Evolutionary conservation across 1,284 basidiomycete genomes (phyloP).

Genomic region (Cutaneotrichosporon dermatis): DNA sequence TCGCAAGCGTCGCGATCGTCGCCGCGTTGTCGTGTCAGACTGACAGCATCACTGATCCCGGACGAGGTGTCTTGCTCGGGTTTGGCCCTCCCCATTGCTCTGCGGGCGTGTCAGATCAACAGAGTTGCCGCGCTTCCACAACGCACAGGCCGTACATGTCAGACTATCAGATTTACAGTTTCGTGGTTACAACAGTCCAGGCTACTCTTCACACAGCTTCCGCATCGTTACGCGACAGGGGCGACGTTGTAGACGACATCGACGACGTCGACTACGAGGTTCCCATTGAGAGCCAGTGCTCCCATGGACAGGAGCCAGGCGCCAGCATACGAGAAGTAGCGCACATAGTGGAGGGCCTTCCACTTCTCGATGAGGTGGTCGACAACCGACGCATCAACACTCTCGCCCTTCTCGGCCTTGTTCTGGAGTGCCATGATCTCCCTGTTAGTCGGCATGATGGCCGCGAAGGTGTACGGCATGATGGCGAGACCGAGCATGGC

Average conservation of each 20-base stretch:
- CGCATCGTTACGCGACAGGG: background rate
- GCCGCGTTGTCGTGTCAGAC: no score
- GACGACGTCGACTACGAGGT: constrained; percentile 1
- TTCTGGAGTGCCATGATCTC: constrained; percentile 13
- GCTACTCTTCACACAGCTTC: no score
- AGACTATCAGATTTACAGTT: no score
- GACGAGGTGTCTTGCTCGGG: no score
- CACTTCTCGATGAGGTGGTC: constrained; percentile 21
- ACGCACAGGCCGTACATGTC: no score
- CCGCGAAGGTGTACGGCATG: constrained; percentile 22
- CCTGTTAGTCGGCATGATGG: constrained; percentile 21
- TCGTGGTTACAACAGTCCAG: no score
- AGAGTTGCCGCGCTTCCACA: no score
- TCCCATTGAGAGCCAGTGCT: constrained; percentile 9
- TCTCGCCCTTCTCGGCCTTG: background rate
- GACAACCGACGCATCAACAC: constrained; percentile 6
- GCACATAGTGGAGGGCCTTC: constrained; percentile 21
- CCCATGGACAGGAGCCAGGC: constrained; percentile 9
- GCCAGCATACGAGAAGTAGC: constrained; percentile 11
- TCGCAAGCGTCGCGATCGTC: background rate
- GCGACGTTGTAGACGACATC: constrained; percentile 4
- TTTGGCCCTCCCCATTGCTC: no score
- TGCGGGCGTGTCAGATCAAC: no score
- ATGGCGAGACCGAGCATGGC: constrained; percentile 21
- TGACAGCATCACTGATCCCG: no score